A percentile compares a stretch with the other conserved stretches of the same genome.
These are phyloP conservation scores for Cinnamomum chago DNA, from an alignment of 164 flowering plant genomes.

Conservation along the genomic window DNA sequence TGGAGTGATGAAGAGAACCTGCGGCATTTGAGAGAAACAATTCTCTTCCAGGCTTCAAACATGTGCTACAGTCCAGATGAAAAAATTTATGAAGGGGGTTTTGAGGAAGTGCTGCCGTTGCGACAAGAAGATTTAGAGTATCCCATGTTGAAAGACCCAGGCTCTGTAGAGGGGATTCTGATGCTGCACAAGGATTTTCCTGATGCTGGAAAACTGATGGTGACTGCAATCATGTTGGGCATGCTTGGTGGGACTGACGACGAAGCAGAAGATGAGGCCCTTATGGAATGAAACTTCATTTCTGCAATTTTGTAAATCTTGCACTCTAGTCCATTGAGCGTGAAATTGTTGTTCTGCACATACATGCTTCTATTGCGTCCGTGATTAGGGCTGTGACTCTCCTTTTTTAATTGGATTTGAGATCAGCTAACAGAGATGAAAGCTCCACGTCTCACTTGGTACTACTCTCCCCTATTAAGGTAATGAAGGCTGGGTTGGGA, in stretches of 20 bases:
- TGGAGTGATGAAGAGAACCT: conserved; percentile 75
- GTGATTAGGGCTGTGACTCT: not conserved
- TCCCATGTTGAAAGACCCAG: conserved; percentile 25
- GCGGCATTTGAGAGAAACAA: conserved; percentile 41
- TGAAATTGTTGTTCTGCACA: not conserved
- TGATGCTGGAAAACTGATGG: conserved; percentile 87
- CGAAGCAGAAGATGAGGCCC: conserved; percentile 24
- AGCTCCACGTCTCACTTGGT: too few relatives aligned
- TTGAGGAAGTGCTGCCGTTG: conserved; percentile 67
- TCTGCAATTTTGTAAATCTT: not conserved
- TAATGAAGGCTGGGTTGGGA: too few relatives aligned
- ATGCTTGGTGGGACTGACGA: conserved; percentile 33
- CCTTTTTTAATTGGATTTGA: not conserved
- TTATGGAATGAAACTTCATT: conserved; percentile 29
- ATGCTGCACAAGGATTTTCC: conserved; percentile 84
- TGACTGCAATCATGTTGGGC: conserved; percentile 72
- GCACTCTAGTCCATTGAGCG: not conserved
- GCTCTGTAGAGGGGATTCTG: conserved; percentile 68
- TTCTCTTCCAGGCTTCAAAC: conserved; percentile 68
- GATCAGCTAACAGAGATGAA: not conserved
- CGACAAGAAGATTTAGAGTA: conserved; percentile 39
- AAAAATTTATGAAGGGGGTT: conserved; percentile 62
- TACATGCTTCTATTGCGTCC: not conserved
- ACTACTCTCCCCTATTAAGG: too few relatives aligned
- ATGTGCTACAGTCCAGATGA: conserved; percentile 71